Base-by-base conservation (phyloP, 2,329 filamentous ascomycete genomes). In the Cladophialophora bantiana region DNA sequence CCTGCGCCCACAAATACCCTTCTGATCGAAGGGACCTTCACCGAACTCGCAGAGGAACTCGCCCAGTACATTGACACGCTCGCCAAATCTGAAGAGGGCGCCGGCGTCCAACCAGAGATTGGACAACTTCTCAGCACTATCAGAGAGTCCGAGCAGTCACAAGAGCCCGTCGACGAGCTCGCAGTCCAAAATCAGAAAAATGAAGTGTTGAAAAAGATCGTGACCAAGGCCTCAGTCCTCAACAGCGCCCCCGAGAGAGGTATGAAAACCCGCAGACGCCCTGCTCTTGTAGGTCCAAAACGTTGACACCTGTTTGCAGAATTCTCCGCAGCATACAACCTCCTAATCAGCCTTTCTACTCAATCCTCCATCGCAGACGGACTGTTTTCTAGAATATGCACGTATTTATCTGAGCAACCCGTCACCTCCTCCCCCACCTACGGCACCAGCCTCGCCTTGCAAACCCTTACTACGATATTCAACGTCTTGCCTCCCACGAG, bases 261-360 rank as follows among this genome's bases (percentile, higher is more conserved):
- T 89, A 71, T 70, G 35, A 40, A 36, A 50, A 48, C 35, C 34
- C 36, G 15, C 20, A 12, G 45, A 26, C 7, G 12, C 45, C n/a
- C 6, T 53, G 4, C 20, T 2, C 10, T 2, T 42, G 9, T n/a
- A 57, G 32, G 32, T n/a, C 2, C 13, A 13, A 42, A 40, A 40
- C 54, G 71, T 68, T 62, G 62, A 52, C 65, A 65, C 73, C 78
- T 72, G 71, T 73, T 59, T 53, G 67, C 76, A 89, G 94, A 98
- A 81, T 95, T 97, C 79, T 94, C 93, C 68, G 90, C 94, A 67
- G 93, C 94, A 68, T 97, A 97, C 83, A 98, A 99, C 83, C 90
- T 98, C 74, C 90, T 99, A 79, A 90, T 98, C 77, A 92, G 97
- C 84, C 89, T 99, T 68, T 88, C 96, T 73, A 86, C 93, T 75